These are phyloP conservation scores for Bruguiera parviflora DNA, from an alignment of 345 rosid species.

Conservation along the genomic window DNA sequence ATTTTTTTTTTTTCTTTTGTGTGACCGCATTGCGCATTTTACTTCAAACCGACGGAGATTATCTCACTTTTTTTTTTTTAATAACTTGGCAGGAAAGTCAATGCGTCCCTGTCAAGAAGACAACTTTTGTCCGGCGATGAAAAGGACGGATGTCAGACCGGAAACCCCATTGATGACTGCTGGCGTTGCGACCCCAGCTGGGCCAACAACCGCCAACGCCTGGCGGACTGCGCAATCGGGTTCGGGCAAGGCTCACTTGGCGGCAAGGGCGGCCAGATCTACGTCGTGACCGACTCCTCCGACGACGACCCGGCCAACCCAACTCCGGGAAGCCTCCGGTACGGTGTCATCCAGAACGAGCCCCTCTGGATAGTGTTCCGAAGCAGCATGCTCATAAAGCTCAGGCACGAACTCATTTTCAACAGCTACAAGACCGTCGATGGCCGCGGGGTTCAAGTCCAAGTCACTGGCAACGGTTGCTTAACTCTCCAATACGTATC, in stretches of 20 bases:
- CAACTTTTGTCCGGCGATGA: conserved; percentile 13
- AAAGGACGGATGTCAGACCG: conserved; percentile 45
- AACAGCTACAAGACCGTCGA: conserved; percentile 84
- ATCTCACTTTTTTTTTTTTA: not conserved
- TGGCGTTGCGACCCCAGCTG: conserved; percentile 81
- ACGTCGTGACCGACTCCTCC: conserved; percentile 86
- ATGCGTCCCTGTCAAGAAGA: conserved; percentile 30
- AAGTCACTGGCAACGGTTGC: conserved; percentile 82
- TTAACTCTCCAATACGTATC: conserved; percentile 68
- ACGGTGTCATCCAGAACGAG: conserved; percentile 73
- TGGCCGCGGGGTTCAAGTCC: conserved; percentile 66
- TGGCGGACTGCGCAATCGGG: conserved; percentile 83
- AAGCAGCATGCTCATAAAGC: conserved; percentile 62
- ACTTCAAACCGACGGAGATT: not conserved
- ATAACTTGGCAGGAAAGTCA: conserved; percentile 31
- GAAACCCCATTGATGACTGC: conserved; percentile 85
- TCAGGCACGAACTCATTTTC: conserved; percentile 81
- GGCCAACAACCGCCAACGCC: conserved; percentile 56
- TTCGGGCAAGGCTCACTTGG: conserved; percentile 72
- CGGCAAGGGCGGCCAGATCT: conserved; percentile 76
- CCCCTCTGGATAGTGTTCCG: conserved; percentile 89
- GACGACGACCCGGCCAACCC: conserved; percentile 75
- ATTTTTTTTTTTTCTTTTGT: not conserved
- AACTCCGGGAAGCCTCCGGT: conserved; percentile 81
- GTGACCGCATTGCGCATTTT: not conserved